Percentiles rank a stretch among this genome's conserved stretches.
Conservation (phyloP, 2,329 filamentous ascomycete species). For the Cladophialophora psammophila region DNA sequence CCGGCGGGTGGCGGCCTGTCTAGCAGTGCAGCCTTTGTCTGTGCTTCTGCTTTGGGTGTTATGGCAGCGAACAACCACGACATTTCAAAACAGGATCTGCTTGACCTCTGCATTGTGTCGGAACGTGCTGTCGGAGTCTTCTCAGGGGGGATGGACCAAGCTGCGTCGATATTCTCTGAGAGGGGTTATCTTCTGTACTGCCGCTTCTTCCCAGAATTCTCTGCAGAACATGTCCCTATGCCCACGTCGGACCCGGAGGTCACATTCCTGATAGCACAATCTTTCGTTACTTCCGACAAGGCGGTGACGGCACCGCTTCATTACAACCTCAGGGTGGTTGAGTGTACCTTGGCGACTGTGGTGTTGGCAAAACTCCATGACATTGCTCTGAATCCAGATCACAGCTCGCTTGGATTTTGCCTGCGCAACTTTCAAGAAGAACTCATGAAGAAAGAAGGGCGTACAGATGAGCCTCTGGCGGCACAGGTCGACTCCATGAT, state of each 20-base stretch:
- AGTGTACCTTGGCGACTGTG: slow-evolving; percentile 86
- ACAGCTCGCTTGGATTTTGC: slow-evolving; percentile 80
- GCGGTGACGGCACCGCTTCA: slow-evolving; percentile 90
- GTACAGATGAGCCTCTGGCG: slow-evolving; percentile 59
- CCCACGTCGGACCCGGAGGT: slow-evolving; percentile 82
- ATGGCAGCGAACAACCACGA: slow-evolving; percentile 83
- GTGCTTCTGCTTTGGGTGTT: slow-evolving; percentile 85
- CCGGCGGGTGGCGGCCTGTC: slow-evolving; percentile 91
- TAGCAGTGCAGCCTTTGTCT: slow-evolving; percentile 93
- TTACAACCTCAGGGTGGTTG: slow-evolving; percentile 96
- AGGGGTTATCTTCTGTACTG: slow-evolving; percentile 88
- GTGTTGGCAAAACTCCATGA: slow-evolving; percentile 67
- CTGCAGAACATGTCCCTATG: slow-evolving; percentile 79
- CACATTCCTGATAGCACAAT: slow-evolving; percentile 92
- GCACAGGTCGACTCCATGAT: slow-evolving; percentile 78
- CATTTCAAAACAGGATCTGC: slow-evolving; percentile 89
- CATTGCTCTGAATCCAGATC: slow-evolving; percentile 75
- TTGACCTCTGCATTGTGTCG: slow-evolving; percentile 91
- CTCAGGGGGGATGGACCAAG: slow-evolving; percentile 97
- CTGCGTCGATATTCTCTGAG: slow-evolving; percentile 91
- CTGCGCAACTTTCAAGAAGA: slow-evolving; percentile 86
- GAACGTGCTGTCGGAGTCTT: slow-evolving; percentile 96
- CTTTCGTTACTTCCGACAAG: slow-evolving; percentile 93
- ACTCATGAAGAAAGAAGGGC: slow-evolving; percentile 68
- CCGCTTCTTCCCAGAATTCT: slow-evolving; percentile 81